A percentile compares a stretch with the other conserved stretches of the same genome.
Conservation (phyloP, 306 rosid genomes). For the Spatholobus suberectus region DNA sequence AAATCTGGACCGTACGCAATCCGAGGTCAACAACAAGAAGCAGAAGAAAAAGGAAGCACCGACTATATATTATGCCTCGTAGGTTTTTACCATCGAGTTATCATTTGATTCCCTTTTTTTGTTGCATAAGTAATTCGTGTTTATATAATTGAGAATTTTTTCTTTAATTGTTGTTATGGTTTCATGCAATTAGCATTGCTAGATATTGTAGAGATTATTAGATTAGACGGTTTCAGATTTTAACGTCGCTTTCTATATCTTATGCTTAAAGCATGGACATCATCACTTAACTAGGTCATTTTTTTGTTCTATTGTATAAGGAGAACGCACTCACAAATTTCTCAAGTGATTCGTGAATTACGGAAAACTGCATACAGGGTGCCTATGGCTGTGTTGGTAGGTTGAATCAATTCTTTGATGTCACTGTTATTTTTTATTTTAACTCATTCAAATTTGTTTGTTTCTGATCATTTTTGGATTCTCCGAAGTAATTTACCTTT, state of each 20-base stretch:
- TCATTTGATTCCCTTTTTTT: background rate
- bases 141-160: background rate
- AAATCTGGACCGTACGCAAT: constrained; percentile 47
- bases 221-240: constrained; percentile 9
- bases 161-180: background rate
- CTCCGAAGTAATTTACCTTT: background rate
- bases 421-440: background rate
- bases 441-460: background rate
- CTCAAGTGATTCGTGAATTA: constrained; percentile 87
- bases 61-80: constrained; percentile 87
- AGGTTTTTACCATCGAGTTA: constrained; percentile 37
- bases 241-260: background rate
- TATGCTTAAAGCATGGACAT: background rate
- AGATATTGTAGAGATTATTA: background rate
- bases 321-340: constrained; percentile 97
- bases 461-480: constrained; percentile 9
- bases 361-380: constrained; percentile 87
- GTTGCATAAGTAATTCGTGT: background rate
- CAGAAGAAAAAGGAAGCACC: constrained; percentile 74
- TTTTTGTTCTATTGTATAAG: constrained; percentile 50
- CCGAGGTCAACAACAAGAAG: constrained; percentile 52
- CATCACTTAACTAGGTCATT: constrained; percentile 10
- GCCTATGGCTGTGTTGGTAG: constrained; percentile 91
- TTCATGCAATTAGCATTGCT: background rate
- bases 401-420: constrained; percentile 44